phyloP scores from a whole-genome alignment of 257 asterid species.

The Verbascum thapsus region DNA sequence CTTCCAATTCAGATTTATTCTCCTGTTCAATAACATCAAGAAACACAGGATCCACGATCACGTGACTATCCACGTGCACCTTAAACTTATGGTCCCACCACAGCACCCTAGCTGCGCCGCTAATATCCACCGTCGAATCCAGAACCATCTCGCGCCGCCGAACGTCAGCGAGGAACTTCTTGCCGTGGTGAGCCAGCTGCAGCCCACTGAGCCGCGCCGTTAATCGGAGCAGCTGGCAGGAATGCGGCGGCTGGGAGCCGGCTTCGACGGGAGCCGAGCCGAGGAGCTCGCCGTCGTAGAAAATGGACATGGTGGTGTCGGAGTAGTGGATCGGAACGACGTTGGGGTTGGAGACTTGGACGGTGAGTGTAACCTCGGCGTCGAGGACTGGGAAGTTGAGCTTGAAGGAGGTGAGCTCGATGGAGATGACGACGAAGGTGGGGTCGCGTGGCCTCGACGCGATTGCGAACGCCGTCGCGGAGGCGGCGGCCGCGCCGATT shows the following conservation, averaged over 20 bases:
- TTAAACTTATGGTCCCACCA: conserved; percentile 88
- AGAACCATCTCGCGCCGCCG: conserved; percentile 86
- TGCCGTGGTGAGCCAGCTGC: conserved; percentile 69
- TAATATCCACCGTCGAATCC: conserved; percentile 74
- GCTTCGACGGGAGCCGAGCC: conserved; percentile 78
- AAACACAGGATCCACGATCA: conserved; percentile 80
- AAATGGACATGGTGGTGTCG: conserved; percentile 72
- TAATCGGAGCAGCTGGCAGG: conserved; percentile 83
- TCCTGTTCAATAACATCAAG: conserved; percentile 91
- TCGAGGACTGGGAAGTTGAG: conserved; percentile 84
- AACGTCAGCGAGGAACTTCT: conserved; percentile 68
- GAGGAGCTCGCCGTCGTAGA: conserved; percentile 74
- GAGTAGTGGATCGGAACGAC: conserved; percentile 66
- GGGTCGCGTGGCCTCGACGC: conserved; percentile 79
- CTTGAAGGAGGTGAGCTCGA: conserved; percentile 80
- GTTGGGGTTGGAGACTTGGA: conserved; percentile 97
- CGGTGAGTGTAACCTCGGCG: conserved; percentile 74
- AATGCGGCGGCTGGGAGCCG: conserved; percentile 86
- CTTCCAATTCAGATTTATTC: conserved; percentile 54
- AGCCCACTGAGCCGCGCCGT: conserved; percentile 86
- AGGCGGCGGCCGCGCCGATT: conserved; percentile 77
- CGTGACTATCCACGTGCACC: conserved; percentile 95
- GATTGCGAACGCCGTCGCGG: conserved; percentile 44
- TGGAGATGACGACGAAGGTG: conserved; percentile 75
- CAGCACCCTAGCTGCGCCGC: conserved; percentile 76